Percentiles rank a stretch among this genome's conserved stretches.
Conservation (phyloP, 179 eudicot genomes). For the Gypsophila paniculata region DNA sequence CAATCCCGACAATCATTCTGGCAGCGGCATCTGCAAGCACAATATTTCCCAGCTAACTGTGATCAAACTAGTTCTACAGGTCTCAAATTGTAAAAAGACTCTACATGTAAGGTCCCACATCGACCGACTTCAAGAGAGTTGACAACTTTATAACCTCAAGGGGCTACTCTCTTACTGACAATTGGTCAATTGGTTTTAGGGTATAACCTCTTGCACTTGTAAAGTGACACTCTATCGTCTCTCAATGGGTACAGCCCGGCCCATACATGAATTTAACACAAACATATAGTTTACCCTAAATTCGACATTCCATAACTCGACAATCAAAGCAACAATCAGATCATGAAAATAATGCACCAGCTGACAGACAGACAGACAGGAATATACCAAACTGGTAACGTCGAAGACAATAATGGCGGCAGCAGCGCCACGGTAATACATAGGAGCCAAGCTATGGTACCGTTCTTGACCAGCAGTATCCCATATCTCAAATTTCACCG, state of each 20-base stretch:
- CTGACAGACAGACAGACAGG: not conserved
- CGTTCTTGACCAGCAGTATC: slow-evolving; percentile 99
- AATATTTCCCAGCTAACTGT: not conserved
- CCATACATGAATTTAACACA: not conserved
- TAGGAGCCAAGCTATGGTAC: slow-evolving; percentile 97
- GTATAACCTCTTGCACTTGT: too few relatives aligned
- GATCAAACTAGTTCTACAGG: not conserved
- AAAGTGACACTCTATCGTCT: too few relatives aligned
- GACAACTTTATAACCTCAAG: too few relatives aligned
- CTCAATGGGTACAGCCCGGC: too few relatives aligned
- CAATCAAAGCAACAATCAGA: not conserved
- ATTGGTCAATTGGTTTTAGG: too few relatives aligned
- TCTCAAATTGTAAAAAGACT: not conserved
- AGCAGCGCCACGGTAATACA: slow-evolving; percentile 98
- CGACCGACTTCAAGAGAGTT: too few relatives aligned
- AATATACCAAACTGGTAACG: slow-evolving; percentile 60
- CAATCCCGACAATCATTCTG: too few relatives aligned
- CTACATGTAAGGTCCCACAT: too few relatives aligned
- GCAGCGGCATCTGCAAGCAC: too few relatives aligned
- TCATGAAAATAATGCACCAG: not conserved
- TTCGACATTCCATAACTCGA: not conserved
- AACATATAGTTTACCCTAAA: slow-evolving; percentile 1
- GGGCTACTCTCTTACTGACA: too few relatives aligned
- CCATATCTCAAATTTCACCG: slow-evolving; percentile 98
- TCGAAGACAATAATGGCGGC: slow-evolving; percentile 94